Evolutionary conservation across 352 stramenopile genomes (phyloP), one percentile per base, ranked within the genome.

Genomic region (Globisporangium yorkense): DNA sequence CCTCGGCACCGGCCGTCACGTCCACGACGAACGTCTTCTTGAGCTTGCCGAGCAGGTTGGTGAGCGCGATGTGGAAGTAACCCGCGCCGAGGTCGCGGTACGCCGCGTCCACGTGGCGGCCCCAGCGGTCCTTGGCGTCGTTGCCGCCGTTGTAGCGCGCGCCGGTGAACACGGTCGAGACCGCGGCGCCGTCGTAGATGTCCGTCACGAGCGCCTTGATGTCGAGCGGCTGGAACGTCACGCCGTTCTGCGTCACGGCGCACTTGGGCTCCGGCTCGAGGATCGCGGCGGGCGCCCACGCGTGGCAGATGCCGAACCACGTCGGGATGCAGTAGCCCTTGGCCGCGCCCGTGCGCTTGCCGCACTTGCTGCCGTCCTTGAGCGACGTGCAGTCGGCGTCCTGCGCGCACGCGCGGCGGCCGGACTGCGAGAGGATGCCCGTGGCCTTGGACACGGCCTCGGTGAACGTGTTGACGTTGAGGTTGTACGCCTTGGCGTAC

Each of bases 141-240:
- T 65, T 45, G n/a, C 37, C 16, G 33, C 49, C 59, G 29, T 67
- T 59, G 51, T 64, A 67, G 39, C 56, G 56, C 56, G 54, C 56
- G 8, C 56, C 56, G 2, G 56, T 62, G 39, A 62, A 62, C 24
- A 62, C 56, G 3, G 56, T 62, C 6, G 16, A 35, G 35, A 62
- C 47, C 8, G 15, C 7, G 13, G 56, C 56, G n/a, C 50, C 57
- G 20, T 63, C 49, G 43, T 63, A 62, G 56, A 62, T 51, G 37
- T 62, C 47, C 6, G 56, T 56, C 46, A 87, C 53, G 20, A 87
- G 47, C 31, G 70, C 76, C 56, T 87, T 87, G 44, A 87, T 84
- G 50, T 66, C 60, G 18, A 61, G 45, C 10, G 43, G 39, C 45
- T 66, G 35, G 21, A 66, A 66, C 8, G 15, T 64, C 0, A 35